Base-by-base conservation (phyloP, 805 yeast genomes). In the Yamadazyma philogaea region DNA sequence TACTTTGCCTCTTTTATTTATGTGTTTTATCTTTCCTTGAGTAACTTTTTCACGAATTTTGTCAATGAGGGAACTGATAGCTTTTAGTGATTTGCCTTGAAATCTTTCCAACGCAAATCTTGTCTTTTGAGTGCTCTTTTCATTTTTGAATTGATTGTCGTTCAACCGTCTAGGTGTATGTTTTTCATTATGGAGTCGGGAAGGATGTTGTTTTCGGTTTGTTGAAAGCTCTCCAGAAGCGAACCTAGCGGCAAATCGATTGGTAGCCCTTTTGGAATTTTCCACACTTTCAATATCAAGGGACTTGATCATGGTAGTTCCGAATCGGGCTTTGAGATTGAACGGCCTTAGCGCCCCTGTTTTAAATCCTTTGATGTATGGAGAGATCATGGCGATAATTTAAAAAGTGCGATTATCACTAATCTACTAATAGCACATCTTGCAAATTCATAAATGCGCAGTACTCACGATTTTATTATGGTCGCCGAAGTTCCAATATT, bases 71-170 rank as follows among this genome's bases (percentile, higher is more conserved):
- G 50, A 45, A 27, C 52, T 53, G 7, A 64, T 39, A 1, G 70
- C 69, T 35, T 41, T 43, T 39, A 57, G 53, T 2, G 66, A 60
- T 39, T 53, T 56, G 7, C 56, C 58, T 8, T 62, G 49, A n/a
- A 64, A 67, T 1, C 54, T 46, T 3, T 49, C 51, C 18, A 63
- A 46, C 4, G 50, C 45, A 37, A 64, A 60, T 7, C 28, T 24
- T 24, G 28, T 24, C 12, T 24, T 24, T n/a, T 7, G 28, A 11
- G 28, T 11, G 10, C 3, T 5, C 28, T 24, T 24, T n/a, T 24
- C 28, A n/a, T 33, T 18, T 7, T 11, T 20, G 15, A 5, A 10
- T 24, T 7, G 10, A 4, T 24, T 24, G 8, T 24, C 28, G 12
- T 24, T 24, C n/a, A 24, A 4, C 12, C 28, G 5, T 7, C 28